A percentile compares a stretch with the other conserved stretches of the same genome.
Conservation (phyloP, 805 yeast species). For the Kodamaea kaohsiungensis region DNA sequence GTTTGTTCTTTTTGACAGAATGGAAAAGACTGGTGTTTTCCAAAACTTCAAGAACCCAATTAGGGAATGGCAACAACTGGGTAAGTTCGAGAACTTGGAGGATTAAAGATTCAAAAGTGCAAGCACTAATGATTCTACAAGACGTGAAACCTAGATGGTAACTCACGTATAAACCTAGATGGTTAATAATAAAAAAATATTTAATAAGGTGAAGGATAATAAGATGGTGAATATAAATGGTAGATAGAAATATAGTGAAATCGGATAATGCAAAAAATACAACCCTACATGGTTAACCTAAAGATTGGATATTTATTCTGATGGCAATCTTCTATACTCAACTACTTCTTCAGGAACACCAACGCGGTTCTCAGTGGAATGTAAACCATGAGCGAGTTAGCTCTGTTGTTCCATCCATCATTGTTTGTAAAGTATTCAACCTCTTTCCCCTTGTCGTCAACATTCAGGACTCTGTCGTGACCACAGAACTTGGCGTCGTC, state of each 20-base stretch:
- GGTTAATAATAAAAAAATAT: background rate
- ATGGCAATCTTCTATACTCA: background rate
- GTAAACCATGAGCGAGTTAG: constrained; percentile 73
- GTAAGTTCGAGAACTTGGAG: constrained; percentile 25
- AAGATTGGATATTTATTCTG: background rate
- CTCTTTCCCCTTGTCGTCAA: constrained; percentile 41
- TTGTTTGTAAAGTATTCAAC: constrained; percentile 68
- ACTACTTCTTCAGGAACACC: constrained; percentile 24
- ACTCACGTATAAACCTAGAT: background rate
- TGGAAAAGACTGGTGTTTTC: constrained; percentile 37
- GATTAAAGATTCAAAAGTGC: background rate
- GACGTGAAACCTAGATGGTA: background rate
- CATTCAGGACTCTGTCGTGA: constrained; percentile 58
- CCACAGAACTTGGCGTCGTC: constrained; percentile 80
- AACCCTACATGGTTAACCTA: too few relatives aligned
- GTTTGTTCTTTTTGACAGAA: constrained; percentile 41
- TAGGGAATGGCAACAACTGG: constrained; percentile 36
- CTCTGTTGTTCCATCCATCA: constrained; percentile 77
- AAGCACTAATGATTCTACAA: too few relatives aligned
- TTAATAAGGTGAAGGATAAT: too few relatives aligned
- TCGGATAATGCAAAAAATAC: background rate
- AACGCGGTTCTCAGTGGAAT: constrained; percentile 70
- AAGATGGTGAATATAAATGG: background rate
- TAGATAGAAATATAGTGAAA: background rate
- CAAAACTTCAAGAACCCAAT: constrained; percentile 41